Conservation (phyloP, 768 basidiomycete species). For the Auricularia auricula-judae region DNA sequence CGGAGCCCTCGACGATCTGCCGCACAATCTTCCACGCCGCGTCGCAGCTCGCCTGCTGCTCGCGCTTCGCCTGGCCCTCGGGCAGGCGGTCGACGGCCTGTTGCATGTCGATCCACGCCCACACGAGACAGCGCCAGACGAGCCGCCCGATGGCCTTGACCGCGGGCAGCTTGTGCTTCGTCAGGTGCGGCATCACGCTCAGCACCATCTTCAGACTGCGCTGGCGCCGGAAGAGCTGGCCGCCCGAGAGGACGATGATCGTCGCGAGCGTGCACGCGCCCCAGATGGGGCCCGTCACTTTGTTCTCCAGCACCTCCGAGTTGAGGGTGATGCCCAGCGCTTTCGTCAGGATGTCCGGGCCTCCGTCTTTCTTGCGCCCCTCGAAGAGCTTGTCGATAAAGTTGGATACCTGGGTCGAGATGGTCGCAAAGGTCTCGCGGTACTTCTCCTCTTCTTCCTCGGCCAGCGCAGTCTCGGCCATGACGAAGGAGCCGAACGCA, state of each 20-base stretch:
- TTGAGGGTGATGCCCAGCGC: neutral
- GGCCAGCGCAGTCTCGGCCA: neutral
- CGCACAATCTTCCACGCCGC: constrained; percentile 39
- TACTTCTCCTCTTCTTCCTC: neutral
- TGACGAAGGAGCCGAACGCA: neutral
- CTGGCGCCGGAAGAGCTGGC: constrained; percentile 30
- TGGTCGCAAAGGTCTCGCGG: neutral
- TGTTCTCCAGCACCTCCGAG: neutral
- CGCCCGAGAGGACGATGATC: constrained; percentile 54
- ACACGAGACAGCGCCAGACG: constrained; percentile 52
- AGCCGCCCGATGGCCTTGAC: constrained; percentile 51
- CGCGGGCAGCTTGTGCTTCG: constrained; percentile 52
- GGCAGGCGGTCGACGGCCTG: constrained; percentile 8
- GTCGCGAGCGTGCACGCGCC: constrained; percentile 54
- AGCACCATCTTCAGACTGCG: constrained; percentile 30
- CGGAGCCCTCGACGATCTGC: constrained; percentile 45
- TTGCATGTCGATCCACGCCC: constrained; percentile 40
- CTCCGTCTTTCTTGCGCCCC: neutral
- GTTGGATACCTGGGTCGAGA: constrained; percentile 20
- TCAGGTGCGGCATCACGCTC: constrained; percentile 40
- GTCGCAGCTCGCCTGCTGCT: constrained; percentile 25
- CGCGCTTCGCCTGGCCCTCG: neutral
- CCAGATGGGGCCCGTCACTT: constrained; percentile 54
- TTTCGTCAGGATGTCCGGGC: neutral
- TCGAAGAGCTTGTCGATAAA: constrained; percentile 21